phyloP scores from a whole-genome alignment of 495 filamentous ascomycete species.

The Copromyces sp. region DNA sequence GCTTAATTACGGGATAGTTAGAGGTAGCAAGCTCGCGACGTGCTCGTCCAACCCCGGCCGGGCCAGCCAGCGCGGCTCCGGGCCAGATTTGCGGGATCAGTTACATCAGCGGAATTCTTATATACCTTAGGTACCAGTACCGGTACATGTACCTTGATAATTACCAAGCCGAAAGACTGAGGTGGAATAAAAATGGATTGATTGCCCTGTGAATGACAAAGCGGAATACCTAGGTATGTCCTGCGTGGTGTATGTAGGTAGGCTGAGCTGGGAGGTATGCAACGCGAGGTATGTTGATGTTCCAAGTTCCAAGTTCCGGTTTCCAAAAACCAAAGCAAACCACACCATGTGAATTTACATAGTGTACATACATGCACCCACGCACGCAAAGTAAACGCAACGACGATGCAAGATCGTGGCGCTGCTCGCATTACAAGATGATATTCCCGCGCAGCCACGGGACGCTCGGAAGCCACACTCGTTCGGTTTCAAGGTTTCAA shows the following conservation, averaged over 20 bases:
- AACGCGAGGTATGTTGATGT: background rate
- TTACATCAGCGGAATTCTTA: background rate
- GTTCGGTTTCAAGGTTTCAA: too few relatives aligned
- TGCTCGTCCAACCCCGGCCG: background rate
- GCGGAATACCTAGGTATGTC: background rate
- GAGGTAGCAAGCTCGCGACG: background rate
- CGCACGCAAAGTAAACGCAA: too few relatives aligned
- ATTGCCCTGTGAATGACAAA: background rate
- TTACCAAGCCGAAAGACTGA: background rate
- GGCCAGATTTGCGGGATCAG: background rate
- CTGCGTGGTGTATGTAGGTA: background rate
- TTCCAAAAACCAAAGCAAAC: background rate
- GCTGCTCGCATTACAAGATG: too few relatives aligned
- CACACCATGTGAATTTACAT: background rate
- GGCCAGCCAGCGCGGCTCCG: too few relatives aligned
- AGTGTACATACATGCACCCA: too few relatives aligned
- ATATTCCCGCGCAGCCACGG: too few relatives aligned
- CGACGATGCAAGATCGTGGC: too few relatives aligned
- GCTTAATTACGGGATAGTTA: background rate
- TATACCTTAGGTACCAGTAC: too few relatives aligned
- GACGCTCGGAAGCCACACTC: too few relatives aligned
- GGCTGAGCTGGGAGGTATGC: too few relatives aligned
- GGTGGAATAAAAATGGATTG: background rate
- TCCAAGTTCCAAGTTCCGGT: background rate
- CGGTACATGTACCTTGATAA: too few relatives aligned